Percentiles rank a stretch among this genome's conserved stretches.
These are phyloP conservation scores for Agroathelia rolfsii DNA, from an alignment of 1,284 basidiomycete species.

Conservation along the genomic window DNA sequence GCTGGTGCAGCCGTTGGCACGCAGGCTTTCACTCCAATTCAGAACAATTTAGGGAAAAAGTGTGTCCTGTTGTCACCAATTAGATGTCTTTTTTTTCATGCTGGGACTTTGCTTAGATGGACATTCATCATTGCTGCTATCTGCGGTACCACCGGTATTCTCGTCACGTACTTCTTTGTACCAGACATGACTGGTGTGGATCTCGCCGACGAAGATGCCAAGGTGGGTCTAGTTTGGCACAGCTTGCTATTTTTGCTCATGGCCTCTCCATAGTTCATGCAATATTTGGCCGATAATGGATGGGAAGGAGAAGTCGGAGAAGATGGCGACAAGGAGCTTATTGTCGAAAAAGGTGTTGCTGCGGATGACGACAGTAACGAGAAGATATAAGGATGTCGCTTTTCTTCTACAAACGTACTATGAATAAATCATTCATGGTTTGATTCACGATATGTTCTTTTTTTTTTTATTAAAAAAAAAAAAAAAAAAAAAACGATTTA, in stretches of 20 bases:
- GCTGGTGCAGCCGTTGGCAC: constrained; percentile 70
- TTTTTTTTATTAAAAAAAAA: too few species aligned
- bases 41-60: constrained; percentile 55
- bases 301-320: constrained; percentile 64
- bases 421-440: too few species aligned
- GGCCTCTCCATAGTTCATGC: too few species aligned
- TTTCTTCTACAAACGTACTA: too few species aligned
- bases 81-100: constrained; percentile 4
- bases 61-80: too few species aligned
- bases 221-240: too few species aligned
- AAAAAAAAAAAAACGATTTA: too few species aligned
- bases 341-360: constrained; percentile 15
- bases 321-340: constrained; percentile 30
- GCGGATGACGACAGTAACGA: too few species aligned
- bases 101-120: constrained; percentile 44
- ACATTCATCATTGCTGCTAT: constrained; percentile 68
- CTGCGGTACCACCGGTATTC: constrained; percentile 50
- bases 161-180: constrained; percentile 62
- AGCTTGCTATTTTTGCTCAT: too few species aligned
- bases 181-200: constrained; percentile 62
- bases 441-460: too few species aligned
- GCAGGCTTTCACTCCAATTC: constrained; percentile 70
- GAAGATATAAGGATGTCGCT: too few species aligned
- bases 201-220: constrained; percentile 56
- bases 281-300: constrained; percentile 51